These are phyloP conservation scores for Fomitopsis pulvina DNA, from an alignment of 768 basidiomycete species.

Conservation along the genomic window DNA sequence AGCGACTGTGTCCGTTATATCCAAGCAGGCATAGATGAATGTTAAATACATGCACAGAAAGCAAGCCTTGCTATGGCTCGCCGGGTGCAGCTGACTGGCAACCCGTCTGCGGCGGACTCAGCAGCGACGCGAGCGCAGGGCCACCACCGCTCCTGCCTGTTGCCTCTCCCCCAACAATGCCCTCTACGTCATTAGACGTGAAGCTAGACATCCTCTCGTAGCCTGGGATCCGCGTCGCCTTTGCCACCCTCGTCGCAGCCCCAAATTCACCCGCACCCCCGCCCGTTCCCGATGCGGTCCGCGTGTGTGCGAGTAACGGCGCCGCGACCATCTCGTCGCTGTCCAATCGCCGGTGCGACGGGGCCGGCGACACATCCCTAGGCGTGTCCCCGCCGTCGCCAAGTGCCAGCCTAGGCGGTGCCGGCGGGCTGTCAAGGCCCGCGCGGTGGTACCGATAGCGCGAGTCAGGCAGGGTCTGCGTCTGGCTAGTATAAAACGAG, in stretches of 20 bases:
- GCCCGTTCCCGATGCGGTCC: conserved; percentile 16
- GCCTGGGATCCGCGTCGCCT: neutral
- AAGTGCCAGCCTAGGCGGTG: neutral
- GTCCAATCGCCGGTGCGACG: conserved; percentile 24
- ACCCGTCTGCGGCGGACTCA: too few species aligned
- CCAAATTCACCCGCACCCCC: conserved; percentile 19
- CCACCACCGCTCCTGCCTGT: too few species aligned
- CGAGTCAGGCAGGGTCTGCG: neutral
- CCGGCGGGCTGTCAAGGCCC: neutral
- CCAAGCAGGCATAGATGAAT: too few species aligned
- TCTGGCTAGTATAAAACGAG: conserved; percentile 4
- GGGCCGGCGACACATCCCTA: conserved; percentile 3
- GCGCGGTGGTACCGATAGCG: neutral
- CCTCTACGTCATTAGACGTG: too few species aligned
- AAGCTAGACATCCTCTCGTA: neutral
- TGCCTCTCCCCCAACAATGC: too few species aligned
- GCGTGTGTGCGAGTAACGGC: conserved; percentile 26
- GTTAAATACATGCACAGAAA: too few species aligned
- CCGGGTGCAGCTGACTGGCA: too few species aligned
- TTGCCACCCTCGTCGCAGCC: neutral
- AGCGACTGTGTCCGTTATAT: too few species aligned
- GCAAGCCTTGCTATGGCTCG: too few species aligned
- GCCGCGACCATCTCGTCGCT: conserved; percentile 20
- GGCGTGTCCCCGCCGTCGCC: conserved; percentile 4
- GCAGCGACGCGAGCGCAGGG: too few species aligned